Base-by-base conservation (phyloP, 2,329 filamentous ascomycete species). In the Sporothrix brunneoviolacea region DNA sequence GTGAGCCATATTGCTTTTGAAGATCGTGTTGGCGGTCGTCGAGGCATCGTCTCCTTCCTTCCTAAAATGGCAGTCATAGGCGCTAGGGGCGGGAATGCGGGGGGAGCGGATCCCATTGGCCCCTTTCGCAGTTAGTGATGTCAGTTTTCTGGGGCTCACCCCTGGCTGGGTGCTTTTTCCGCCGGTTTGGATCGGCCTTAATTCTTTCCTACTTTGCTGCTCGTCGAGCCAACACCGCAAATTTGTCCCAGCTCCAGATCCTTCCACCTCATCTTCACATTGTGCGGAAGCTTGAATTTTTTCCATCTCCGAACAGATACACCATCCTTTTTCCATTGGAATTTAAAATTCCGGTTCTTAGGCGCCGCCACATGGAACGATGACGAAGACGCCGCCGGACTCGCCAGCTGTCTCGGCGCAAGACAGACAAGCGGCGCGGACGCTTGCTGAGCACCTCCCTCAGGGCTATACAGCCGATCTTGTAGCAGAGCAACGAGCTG, bases 381-480 rank as follows among this genome's bases (percentile, higher is more conserved):
- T 57, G 53, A 35, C 41, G 3, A 37, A 39, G 22, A 46, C 53
- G 21, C 51, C 52, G 12, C 51, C 40, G 1, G 54, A 52, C 18
- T 48, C 46, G 16, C 22, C 50, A 2, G 37, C 21, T 13, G n/a
- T 35, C 8, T 30, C 48, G 40, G 43, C 39, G 3, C 43, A 45
- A 10, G 57, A 58, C n/a, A 21, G 21, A 12, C 49, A 49, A 5
- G 50, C 43, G 2, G 57, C 56, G 1, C 43, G 42, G 13, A 62
- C 64, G 5, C 59, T 67, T 2, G 58, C 61, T 10, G 63, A 65
- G 36, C 65, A 67, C 27, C 59, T 67, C 2, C 64, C 64, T 0
- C 30, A 62, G 2, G 65, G 65, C 30, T 67, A 63, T 53, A 67
- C 65, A 7, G 62, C 64, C 30, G 61, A 61, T 13, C 64, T 65